phyloP scores from a whole-genome alignment of 257 asterid species.

The Plantago elongata region DNA sequence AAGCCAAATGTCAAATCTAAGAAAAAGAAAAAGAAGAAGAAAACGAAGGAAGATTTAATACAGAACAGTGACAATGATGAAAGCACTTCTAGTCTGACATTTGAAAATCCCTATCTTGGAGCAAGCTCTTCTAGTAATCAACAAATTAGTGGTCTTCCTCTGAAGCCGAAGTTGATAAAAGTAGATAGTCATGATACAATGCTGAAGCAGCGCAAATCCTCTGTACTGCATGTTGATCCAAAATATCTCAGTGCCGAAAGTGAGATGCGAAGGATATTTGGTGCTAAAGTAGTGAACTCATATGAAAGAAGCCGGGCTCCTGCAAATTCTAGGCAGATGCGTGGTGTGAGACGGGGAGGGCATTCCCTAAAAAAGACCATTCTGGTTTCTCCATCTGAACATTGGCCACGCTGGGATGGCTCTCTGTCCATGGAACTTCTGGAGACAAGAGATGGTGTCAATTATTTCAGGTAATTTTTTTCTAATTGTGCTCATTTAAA shows the following conservation, averaged over 20 bases:
- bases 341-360: conserved; percentile 70
- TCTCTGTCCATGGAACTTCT: conserved; percentile 83
- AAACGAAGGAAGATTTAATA: conserved; percentile 31
- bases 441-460: conserved; percentile 54
- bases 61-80: conserved; percentile 25
- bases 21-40: conserved; percentile 55
- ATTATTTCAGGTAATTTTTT: conserved; percentile 60
- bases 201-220: conserved; percentile 35
- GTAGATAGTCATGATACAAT: conserved; percentile 25
- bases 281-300: conserved; percentile 78
- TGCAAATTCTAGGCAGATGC: conserved; percentile 54
- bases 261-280: conserved; percentile 89
- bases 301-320: conserved; percentile 53
- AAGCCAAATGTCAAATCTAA: conserved; percentile 44
- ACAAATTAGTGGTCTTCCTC: conserved; percentile 25
- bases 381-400: conserved; percentile 78
- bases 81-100: conserved; percentile 22
- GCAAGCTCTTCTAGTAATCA: conserved; percentile 42
- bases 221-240: conserved; percentile 70
- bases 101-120: conserved; percentile 47
- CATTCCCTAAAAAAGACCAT: conserved; percentile 67
- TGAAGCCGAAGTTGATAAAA: conserved; percentile 28
- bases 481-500: not conserved
- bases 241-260: conserved; percentile 80
- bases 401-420: conserved; percentile 98